Percentiles rank a stretch among this genome's conserved stretches.
phyloP scores from a whole-genome alignment of 805 yeast genomes.

The Ogataea siamensis region DNA sequence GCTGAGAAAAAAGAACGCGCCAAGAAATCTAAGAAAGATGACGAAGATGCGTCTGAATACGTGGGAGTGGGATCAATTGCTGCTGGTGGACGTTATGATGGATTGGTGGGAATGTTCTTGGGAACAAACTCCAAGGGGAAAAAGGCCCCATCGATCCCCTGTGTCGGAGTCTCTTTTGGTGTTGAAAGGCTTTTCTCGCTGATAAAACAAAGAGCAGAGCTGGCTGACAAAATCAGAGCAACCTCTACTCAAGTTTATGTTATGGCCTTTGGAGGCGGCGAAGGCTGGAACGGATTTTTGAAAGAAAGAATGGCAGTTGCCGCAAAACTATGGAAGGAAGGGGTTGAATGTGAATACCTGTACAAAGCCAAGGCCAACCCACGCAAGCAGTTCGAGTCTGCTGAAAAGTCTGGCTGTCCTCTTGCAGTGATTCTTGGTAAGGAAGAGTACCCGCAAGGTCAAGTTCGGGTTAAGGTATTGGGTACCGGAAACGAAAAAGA shows the following conservation, averaged over 20 bases:
- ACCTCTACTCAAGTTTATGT: conserved; percentile 89
- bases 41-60: conserved; percentile 91
- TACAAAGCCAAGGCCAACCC: conserved; percentile 93
- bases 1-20: conserved; percentile 55
- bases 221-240: conserved; percentile 67
- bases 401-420: conserved; percentile 90
- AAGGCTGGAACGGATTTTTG: conserved; percentile 90
- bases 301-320: conserved; percentile 89
- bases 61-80: conserved; percentile 99
- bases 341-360: conserved; percentile 86
- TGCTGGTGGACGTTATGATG: conserved; percentile 98
- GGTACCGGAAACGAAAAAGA: conserved; percentile 80
- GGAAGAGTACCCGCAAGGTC: conserved; percentile 83
- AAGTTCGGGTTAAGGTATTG: conserved; percentile 79
- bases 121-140: conserved; percentile 74
- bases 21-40: conserved; percentile 41
- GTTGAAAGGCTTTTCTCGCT: conserved; percentile 92
- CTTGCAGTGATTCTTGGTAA: conserved; percentile 92
- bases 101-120: conserved; percentile 93
- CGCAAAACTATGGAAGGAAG: conserved; percentile 80
- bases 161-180: conserved; percentile 97
- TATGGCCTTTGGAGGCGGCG: conserved; percentile 99
- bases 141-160: conserved; percentile 73
- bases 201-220: conserved; percentile 70
- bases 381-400: conserved; percentile 96